Evolutionary conservation across 1,284 basidiomycete species (phyloP).

Genomic region (Leccinum ponderosum): DNA sequence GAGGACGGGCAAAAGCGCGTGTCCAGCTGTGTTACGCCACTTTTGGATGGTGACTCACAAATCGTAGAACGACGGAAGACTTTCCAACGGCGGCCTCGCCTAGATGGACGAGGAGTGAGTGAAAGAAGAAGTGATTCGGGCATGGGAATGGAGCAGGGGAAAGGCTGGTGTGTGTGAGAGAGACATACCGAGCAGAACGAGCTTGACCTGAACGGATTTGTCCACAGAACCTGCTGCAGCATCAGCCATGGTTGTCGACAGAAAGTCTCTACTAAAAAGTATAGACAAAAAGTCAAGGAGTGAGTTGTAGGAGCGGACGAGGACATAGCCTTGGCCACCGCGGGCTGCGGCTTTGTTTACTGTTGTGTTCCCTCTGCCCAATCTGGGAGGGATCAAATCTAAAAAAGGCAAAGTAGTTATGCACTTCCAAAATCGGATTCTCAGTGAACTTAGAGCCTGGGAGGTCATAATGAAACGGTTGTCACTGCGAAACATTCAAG

Average conservation of each 20-base stretch:
- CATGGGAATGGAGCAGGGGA: background rate
- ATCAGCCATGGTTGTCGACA: conserved; percentile 55
- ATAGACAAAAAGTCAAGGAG: background rate
- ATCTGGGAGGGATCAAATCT: background rate
- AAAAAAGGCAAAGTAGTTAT: background rate
- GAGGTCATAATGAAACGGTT: background rate
- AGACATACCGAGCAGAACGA: conserved; percentile 58
- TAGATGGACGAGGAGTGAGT: conserved; percentile 35
- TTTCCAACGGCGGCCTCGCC: conserved; percentile 99
- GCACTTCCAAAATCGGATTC: background rate
- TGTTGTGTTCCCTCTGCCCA: conserved; percentile 21
- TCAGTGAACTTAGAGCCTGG: background rate
- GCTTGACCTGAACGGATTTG: conserved; percentile 56
- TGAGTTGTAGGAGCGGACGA: background rate
- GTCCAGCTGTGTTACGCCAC: background rate
- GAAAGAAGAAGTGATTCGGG: background rate
- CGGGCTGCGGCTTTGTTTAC: conserved; percentile 27
- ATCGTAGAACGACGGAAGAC: conserved; percentile 98
- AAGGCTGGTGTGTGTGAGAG: background rate
- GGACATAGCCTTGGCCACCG: background rate
- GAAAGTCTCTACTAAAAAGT: conserved; percentile 1
- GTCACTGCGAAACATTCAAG: background rate
- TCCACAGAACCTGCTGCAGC: conserved; percentile 70
- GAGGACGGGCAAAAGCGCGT: conserved; percentile 12
- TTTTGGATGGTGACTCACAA: conserved; percentile 58